Percentiles rank a stretch among this genome's conserved stretches.
Conservation (phyloP, 495 filamentous ascomycete species). For the Cercophora sp. region DNA sequence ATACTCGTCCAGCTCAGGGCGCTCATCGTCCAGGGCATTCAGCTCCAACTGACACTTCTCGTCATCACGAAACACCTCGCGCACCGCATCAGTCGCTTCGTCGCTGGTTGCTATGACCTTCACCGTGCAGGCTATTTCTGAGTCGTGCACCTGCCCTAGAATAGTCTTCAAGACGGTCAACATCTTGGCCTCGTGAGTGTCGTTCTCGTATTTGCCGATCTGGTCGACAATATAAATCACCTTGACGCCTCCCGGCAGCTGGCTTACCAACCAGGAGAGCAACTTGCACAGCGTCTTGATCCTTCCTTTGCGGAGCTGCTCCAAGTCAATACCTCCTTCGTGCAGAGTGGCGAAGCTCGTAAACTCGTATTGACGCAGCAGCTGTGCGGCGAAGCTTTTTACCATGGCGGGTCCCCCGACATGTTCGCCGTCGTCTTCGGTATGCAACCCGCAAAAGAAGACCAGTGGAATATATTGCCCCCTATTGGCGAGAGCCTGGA, state of each 20-base stretch:
- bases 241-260: neutral
- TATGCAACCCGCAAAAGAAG: neutral
- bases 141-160: neutral
- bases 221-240: neutral
- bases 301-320: neutral
- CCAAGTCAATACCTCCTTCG: neutral
- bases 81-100: conserved; percentile 2
- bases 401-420: neutral
- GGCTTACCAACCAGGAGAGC: neutral
- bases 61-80: neutral
- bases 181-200: neutral
- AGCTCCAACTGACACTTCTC: conserved; percentile 2
- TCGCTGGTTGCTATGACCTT: neutral
- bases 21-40: neutral
- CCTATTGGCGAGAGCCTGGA: neutral
- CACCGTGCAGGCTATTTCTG: neutral
- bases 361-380: neutral
- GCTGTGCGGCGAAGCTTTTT: neutral
- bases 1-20: neutral
- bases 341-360: neutral
- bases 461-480: neutral
- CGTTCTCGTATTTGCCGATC: neutral
- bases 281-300: neutral
- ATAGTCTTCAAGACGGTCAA: neutral
- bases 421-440: neutral